Evolutionary conservation across 768 basidiomycete species (phyloP), one percentile per base, ranked within the genome.

Genomic region (Tylopilus vinaceipallidus): DNA sequence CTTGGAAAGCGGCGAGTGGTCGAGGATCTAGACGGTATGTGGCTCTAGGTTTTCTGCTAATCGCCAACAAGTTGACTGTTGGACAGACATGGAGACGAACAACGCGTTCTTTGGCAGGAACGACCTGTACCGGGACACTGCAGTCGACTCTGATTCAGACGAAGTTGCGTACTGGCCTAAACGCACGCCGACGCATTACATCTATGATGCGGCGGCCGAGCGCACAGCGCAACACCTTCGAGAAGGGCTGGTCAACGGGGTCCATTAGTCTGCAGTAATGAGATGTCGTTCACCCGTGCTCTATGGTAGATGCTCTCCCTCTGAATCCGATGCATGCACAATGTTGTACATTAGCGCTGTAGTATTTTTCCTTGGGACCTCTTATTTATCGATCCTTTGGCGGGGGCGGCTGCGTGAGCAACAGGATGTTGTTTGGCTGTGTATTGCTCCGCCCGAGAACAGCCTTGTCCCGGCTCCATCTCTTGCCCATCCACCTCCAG

Each of bases 191-290:
- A 75, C 82, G 22, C 79, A 79, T 13, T 94, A 86, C 68, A 91
- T 88, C n/a, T 97, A 97, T 65, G 93, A 97, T 63, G 93, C 93
- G 0, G 91, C 86, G 6, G 91, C 91, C 22, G 92, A 95, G 66
- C 79, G 88, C 54, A 81, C 82, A 45, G 73, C 79, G 56, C 75
- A 83, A 70, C 73, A 81, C 49, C 72, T 86, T 45, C 69, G 70
- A 50, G 75, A 81, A 54, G 75, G 68, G 22, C 50, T 73, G 22
- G 73, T 75, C 7, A 78, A 78, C 55, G 77, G 76, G 20, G 73
- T 79, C 45, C 76, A 78, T 64, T 79, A 68, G 57, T 49, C 30
- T 55, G 45, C 58, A 13, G n/a, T 16, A 17, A 42, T 16, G 29
- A 37, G 36, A 38, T 47, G 45, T 23, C 13, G 13, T 37, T 16